Base-by-base conservation (phyloP, 108 stramenopile genomes). In the Cyclotella choctawhatcheeana region DNA sequence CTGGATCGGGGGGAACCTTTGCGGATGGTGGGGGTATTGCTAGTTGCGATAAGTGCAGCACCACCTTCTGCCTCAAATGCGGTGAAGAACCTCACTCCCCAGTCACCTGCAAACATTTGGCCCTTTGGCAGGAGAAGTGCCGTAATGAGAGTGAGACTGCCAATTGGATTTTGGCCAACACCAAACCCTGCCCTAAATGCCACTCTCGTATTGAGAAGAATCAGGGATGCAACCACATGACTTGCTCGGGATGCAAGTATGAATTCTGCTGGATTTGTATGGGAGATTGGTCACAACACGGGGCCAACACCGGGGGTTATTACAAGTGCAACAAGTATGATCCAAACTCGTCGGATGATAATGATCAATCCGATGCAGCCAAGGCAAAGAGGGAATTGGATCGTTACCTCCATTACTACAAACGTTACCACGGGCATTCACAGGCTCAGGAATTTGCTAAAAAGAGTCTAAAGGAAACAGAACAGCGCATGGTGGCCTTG, bases 181-280 rank as follows among this genome's bases (percentile, higher is more conserved):
- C 98, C 47, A 99, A 99, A 84, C 82, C 84, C 30, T 99, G 99
- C 79, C 99, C 99, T 51, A 97, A 97, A 76, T 99, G 99, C 82
- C 79, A 77, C 30, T 92, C 90, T 56, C 89, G 98, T 31, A 99
- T 99, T 82, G 98, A 99, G 83, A 99, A 99, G 83, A 99, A 99
- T 80, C 95, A 98, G 69, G 98, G 98, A 25, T 99, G 98, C 85
- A 98, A 98, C 80, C 98, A 99, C 93, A 99, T 99, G 95, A 96
- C 93, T 35, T 86, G 86, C 70, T 82, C 82, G 40, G 62, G 74
- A 27, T 90, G 85, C 64, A 79, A 85, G 58, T 67, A 84, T 64
- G 98, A 99, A 74, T 99, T 99, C 71, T 99, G 99, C 85, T 99
- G 99, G 99, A 98, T 99, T 68, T 99, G 99, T 71, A 85, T 95